Percentiles rank a stretch among this genome's conserved stretches.
These are phyloP conservation scores for Yarrowia hollandica DNA, from an alignment of 805 yeast species.

Conservation along the genomic window DNA sequence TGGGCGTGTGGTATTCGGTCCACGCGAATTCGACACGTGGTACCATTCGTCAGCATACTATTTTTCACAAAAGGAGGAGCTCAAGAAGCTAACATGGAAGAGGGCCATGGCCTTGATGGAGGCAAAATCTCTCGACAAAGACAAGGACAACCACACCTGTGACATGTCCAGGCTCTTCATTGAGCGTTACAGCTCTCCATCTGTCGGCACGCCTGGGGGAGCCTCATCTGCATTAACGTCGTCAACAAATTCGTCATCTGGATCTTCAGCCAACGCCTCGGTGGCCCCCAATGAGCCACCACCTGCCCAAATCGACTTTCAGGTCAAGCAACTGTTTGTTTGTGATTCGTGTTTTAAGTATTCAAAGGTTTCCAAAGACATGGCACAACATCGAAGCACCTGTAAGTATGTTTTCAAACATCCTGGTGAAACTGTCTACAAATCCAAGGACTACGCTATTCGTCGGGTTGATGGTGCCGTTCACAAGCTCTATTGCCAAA, in stretches of 20 bases:
- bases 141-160: constrained; percentile 26
- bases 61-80: constrained; percentile 38
- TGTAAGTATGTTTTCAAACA: constrained; percentile 38
- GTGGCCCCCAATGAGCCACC: constrained; percentile 4
- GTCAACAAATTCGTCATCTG: not conserved
- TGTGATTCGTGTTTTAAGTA: constrained; percentile 88
- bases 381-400: constrained; percentile 50
- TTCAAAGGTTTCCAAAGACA: constrained; percentile 49
- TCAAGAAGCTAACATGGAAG: constrained; percentile 23
- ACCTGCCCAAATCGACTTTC: constrained; percentile 2
- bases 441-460: constrained; percentile 57
- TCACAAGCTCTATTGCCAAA: constrained; percentile 66
- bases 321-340: constrained; percentile 55
- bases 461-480: constrained; percentile 66
- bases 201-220: not conserved
- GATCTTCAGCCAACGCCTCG: constrained; percentile 8
- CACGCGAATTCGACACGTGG: constrained; percentile 74
- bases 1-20: constrained; percentile 64
- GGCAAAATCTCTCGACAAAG: constrained; percentile 41
- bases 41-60: constrained; percentile 84
- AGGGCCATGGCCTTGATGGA: constrained; percentile 42
- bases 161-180: constrained; percentile 18
- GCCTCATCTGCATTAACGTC: constrained; percentile 8
- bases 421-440: constrained; percentile 73
- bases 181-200: constrained; percentile 6